Evolutionary conservation across 164 flowering plant genomes (phyloP), one percentile per base, ranked within the genome.

Genomic region (Vitis rotundifolia): DNA sequence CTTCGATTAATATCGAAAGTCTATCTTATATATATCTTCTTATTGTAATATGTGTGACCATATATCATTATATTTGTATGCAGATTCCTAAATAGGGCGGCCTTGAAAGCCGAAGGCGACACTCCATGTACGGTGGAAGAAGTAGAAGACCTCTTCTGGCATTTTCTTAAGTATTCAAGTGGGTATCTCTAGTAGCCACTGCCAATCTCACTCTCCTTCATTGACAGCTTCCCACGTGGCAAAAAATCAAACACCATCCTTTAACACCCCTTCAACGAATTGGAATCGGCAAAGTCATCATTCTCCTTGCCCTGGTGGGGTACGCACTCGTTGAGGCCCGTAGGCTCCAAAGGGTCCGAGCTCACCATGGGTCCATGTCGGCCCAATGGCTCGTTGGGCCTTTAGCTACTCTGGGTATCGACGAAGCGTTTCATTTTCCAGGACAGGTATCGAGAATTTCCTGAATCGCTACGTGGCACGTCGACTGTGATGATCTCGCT

Each of bases 391-490:
- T 87, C 1, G 69, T 85, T 4, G 63, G 73, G 0, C 83, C 68
- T 4, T 64, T 89, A 0, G 71, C 65, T 8, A 1, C 85, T 2
- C 64, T 76, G 1, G 91, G 93, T 1, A 15, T 81, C 11, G 83
- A 87, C 1, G 86, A 85, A 22, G 90, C 87, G 1, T 82, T 88
- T 19, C 85, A 80, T 71, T 82, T 80, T 55, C 88, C 88, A 0
- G 89, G 85, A 61, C 78, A 80, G 9, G 78, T 82, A 87, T 56
- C 83, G 86, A 68, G 87, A 84, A 64, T 83, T 86, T 60, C 91
- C 91, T 0, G 22, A 4, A 0, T 60, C 84, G 0, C 59, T 87
- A 14, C 48, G 64, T 0, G 78, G 78, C 72, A 84, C 83, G 0
- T 54, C 87, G 1, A 83, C 88, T 0, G 82, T 84, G 0, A 75